phyloP scores from a whole-genome alignment of 306 rosid species.

The Medicago arabica region DNA sequence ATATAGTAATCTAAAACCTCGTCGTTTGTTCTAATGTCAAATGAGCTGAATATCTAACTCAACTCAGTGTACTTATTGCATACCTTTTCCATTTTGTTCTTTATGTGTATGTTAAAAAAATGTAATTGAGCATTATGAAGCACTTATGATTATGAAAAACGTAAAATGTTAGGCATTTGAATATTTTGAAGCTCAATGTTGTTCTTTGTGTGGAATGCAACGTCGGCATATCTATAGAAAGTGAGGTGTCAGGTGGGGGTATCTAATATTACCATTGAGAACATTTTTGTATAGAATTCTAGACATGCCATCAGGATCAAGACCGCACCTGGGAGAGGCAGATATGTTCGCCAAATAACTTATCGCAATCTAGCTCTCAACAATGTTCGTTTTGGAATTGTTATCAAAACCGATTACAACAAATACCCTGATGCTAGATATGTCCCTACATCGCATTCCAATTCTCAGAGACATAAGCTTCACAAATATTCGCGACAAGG shows the following conservation, averaged over 20 bases:
- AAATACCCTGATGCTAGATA: conserved; percentile 79
- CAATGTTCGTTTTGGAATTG: conserved; percentile 79
- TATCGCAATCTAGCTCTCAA: conserved; percentile 73
- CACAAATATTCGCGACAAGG: conserved; percentile 66
- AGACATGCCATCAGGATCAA: conserved; percentile 91
- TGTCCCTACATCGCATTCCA: conserved; percentile 74
- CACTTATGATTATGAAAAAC: too few species aligned
- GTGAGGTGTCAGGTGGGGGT: conserved; percentile 99
- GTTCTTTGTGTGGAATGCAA: too few species aligned
- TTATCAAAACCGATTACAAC: conserved; percentile 87
- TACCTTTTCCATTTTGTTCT: too few species aligned
- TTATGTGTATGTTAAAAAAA: too few species aligned
- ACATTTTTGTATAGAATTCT: conserved; percentile 80
- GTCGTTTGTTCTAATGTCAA: too few species aligned
- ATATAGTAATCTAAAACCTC: too few species aligned
- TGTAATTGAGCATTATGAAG: too few species aligned
- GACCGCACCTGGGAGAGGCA: conserved; percentile 94
- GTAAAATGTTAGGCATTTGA: too few species aligned
- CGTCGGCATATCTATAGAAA: too few species aligned
- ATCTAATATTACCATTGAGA: conserved; percentile 73
- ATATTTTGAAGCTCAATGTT: too few species aligned
- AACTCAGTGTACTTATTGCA: too few species aligned
- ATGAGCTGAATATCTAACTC: too few species aligned
- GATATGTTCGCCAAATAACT: conserved; percentile 67
- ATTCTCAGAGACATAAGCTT: conserved; percentile 72